phyloP scores from a whole-genome alignment of 192 early-diverging fungal species.

The Powellomyces hirtus region DNA sequence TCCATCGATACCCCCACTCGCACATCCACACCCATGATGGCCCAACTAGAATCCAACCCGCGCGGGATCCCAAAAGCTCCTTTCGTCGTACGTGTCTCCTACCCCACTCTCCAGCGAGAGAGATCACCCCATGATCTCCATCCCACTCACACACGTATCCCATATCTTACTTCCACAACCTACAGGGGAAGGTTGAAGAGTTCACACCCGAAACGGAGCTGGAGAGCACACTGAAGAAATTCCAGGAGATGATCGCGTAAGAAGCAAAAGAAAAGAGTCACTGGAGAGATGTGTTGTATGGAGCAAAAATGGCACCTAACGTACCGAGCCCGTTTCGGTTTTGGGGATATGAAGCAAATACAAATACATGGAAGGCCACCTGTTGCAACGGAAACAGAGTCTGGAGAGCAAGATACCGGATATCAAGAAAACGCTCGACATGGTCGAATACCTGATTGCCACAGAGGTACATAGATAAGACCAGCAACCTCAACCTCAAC shows the following conservation, averaged over 20 bases:
- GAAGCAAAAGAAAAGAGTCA: background rate
- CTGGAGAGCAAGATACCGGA: constrained; percentile 95
- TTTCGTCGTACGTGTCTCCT: constrained; percentile 68
- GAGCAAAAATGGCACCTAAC: too few relatives aligned
- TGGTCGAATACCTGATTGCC: constrained; percentile 77
- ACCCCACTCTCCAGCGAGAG: background rate
- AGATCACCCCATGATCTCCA: background rate
- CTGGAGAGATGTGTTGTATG: background rate
- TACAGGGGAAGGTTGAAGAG: constrained; percentile 82
- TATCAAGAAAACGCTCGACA: constrained; percentile 88
- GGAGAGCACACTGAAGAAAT: constrained; percentile 86
- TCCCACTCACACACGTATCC: background rate
- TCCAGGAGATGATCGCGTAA: constrained; percentile 84
- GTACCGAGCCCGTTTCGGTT: background rate
- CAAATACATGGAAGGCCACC: constrained; percentile 95
- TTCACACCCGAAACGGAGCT: constrained; percentile 74
- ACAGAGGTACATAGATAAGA: constrained; percentile 13
- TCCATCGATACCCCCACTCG: background rate
- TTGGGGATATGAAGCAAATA: constrained; percentile 71
- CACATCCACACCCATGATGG: background rate
- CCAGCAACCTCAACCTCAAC: background rate
- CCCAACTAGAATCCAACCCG: constrained; percentile 73
- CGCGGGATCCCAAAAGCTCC: constrained; percentile 94
- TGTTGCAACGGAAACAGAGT: constrained; percentile 75
- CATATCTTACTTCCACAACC: background rate